These are phyloP conservation scores for Selaginella moellendorffii DNA, from an alignment of 75 land plant genomes.

Conservation along the genomic window DNA sequence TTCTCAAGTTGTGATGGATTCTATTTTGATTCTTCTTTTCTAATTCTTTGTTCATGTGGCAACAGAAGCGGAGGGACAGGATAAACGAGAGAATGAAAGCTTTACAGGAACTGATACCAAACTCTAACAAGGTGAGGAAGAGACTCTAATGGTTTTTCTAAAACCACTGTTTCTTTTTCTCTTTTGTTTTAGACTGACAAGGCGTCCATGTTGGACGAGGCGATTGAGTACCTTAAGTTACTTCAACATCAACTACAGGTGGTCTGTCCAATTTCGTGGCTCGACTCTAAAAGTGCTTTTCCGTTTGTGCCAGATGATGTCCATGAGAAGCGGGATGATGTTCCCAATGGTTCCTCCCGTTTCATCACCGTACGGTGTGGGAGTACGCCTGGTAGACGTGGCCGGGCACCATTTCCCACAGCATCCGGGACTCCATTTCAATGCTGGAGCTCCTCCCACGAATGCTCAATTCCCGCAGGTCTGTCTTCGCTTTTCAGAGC, in stretches of 20 bases:
- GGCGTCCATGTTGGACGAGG: slow-evolving; percentile 62
- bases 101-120: slow-evolving; percentile 42
- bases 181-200: slow-evolving; percentile 39
- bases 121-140: slow-evolving; percentile 51
- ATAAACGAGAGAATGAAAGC: slow-evolving; percentile 62
- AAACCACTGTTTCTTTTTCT: background rate
- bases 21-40: background rate
- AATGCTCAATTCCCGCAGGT: background rate
- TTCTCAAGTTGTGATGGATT: background rate
- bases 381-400: slow-evolving; percentile 33
- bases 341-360: slow-evolving; percentile 41
- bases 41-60: background rate
- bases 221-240: slow-evolving; percentile 50
- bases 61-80: slow-evolving; percentile 46
- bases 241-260: slow-evolving; percentile 50
- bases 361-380: slow-evolving; percentile 31
- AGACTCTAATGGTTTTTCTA: too few relatives aligned
- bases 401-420: slow-evolving; percentile 5
- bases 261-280: background rate
- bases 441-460: background rate
- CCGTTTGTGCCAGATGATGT: slow-evolving; percentile 39
- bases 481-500: too few relatives aligned
- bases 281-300: background rate
- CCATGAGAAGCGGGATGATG: slow-evolving; percentile 58
- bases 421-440: background rate